Base-by-base conservation (phyloP, 768 basidiomycete genomes). In the Russula dissimulans region DNA sequence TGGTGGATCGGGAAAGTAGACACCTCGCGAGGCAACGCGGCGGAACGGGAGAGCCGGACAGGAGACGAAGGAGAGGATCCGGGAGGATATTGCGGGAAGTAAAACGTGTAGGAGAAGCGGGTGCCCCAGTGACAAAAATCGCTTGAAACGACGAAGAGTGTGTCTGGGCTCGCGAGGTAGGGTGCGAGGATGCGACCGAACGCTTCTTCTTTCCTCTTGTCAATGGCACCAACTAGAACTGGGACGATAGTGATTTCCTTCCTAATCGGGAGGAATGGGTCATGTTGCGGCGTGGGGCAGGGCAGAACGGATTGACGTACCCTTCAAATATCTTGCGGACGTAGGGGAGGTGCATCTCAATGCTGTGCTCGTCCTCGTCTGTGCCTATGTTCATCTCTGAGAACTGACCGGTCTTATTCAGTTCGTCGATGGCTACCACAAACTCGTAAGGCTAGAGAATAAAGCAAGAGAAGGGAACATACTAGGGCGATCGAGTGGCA, bases 111-210 rank as follows among this genome's bases (percentile, higher is more conserved):
- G 14, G 81, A 82, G 70, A 93, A 97, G 47, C 91, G 81, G 7
- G 78, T 78, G 11, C 93, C 93, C 92, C 97, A 99, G 71, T 99
- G 97, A 69, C 97, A 98, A 71, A 99, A 99, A 72, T 99, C 97
- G 60, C 89, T 91, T 5, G 95, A 97, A 54, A 97, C 80, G 46
- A 98, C 85, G 67, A 86, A 93, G 62, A 98, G 78, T 0, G 93
- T 97, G 61, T 87, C 84, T 2, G 85, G 81, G 61, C 84, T 76
- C 3, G 80, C 78, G 54, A 97, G 80, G 72, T 90, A 95, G 0
- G 89, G 87, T 0, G 89, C 91, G 2, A 99, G 76, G 10, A 94
- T 72, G 3, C 72, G 68, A 5, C 94, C 93, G 67, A 80, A 92
- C 2, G 71, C 64, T 31, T 73, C 75, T 68, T 97, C 91, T 34